Conservation (phyloP, 202 grass and related monocot genomes). For the Zoysia matrella region DNA sequence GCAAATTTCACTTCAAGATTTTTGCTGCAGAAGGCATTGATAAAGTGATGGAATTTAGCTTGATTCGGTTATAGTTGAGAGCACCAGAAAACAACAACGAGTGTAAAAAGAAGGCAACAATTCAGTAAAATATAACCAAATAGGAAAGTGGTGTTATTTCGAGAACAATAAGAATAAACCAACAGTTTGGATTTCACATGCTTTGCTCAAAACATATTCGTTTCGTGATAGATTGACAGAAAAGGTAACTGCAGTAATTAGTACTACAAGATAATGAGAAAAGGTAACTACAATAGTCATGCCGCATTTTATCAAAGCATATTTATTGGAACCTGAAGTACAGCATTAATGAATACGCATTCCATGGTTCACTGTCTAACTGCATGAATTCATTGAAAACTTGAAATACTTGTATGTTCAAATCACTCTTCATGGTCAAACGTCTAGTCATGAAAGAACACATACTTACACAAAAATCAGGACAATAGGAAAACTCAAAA, state of each 20-base stretch:
- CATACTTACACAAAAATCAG: neutral
- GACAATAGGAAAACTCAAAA: conserved; percentile 40
- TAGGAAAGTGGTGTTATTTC: conserved; percentile 12
- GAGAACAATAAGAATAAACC: neutral
- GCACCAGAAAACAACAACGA: neutral
- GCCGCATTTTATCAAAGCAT: neutral
- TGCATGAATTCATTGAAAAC: too few relatives aligned
- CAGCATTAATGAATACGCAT: neutral
- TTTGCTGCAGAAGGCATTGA: conserved; percentile 49
- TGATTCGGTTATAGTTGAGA: neutral
- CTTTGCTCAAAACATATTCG: neutral
- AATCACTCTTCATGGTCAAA: conserved; percentile 14
- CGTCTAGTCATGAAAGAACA: neutral
- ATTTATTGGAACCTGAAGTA: conserved; percentile 7
- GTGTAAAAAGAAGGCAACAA: conserved; percentile 20
- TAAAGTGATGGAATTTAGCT: neutral
- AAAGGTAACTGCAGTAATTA: too few relatives aligned
- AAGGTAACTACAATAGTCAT: neutral
- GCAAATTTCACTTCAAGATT: conserved; percentile 71
- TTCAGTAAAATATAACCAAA: neutral
- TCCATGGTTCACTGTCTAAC: too few relatives aligned
- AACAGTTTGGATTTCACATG: conserved; percentile 6
- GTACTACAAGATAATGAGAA: neutral
- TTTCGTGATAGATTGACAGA: neutral
- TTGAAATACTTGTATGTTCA: conserved; percentile 16